A percentile compares a stretch with the other conserved stretches of the same genome.
These are phyloP conservation scores for Aureobasidium sp. DNA, from an alignment of 2,329 filamentous ascomycete species.

Conservation along the genomic window DNA sequence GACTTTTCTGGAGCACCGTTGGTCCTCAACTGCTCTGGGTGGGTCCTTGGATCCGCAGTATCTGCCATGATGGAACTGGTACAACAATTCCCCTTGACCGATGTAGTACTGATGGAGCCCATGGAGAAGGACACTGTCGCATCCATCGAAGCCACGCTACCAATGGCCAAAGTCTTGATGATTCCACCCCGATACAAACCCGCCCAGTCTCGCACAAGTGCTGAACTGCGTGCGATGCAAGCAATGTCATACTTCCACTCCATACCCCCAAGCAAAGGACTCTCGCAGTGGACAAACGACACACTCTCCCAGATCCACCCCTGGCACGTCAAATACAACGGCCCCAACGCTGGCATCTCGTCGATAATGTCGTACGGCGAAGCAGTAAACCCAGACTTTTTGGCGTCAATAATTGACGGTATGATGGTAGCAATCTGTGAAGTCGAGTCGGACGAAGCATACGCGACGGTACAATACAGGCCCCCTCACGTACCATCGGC, in stretches of 20 bases:
- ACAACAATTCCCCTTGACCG: constrained; percentile 43
- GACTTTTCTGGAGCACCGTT: constrained; percentile 44
- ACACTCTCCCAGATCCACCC: constrained; percentile 51
- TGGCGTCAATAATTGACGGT: constrained; percentile 60
- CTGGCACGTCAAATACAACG: constrained; percentile 53
- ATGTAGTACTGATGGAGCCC: constrained; percentile 61
- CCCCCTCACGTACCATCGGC: background rate
- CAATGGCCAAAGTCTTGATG: constrained; percentile 36
- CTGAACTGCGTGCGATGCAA: constrained; percentile 64
- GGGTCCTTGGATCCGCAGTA: constrained; percentile 62
- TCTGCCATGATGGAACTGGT: constrained; percentile 54
- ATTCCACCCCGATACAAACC: constrained; percentile 54
- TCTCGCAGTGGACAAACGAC: constrained; percentile 40
- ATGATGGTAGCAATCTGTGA: constrained; percentile 59
- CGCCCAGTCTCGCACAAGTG: constrained; percentile 49
- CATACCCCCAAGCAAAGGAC: constrained; percentile 16
- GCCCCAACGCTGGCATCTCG: constrained; percentile 44
- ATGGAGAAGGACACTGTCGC: constrained; percentile 5
- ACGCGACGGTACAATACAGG: constrained; percentile 2
- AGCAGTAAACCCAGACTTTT: constrained; percentile 47
- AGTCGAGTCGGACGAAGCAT: constrained; percentile 39
- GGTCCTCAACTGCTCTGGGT: constrained; percentile 66
- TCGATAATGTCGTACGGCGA: constrained; percentile 61
- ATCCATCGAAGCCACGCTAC: constrained; percentile 43
- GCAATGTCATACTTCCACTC: constrained; percentile 70